phyloP scores from a whole-genome alignment of 2,329 filamentous ascomycete genomes.

The Akanthomyces lecanii region DNA sequence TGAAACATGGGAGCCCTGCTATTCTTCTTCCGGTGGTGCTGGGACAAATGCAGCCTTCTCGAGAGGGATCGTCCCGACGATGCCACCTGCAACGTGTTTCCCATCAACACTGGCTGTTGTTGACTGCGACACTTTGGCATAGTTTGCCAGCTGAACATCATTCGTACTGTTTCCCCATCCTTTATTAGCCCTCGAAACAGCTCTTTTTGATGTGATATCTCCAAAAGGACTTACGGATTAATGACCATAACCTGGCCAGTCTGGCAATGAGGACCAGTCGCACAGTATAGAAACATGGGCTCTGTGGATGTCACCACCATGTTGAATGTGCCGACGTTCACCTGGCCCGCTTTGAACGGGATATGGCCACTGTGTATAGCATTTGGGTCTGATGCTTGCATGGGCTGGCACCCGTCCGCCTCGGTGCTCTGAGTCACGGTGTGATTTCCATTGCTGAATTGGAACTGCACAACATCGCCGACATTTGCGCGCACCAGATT shows the following conservation, averaged over 20 bases:
- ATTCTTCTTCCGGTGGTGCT: neutral
- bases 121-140: conserved; percentile 12
- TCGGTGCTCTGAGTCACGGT: conserved; percentile 39
- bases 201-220: neutral
- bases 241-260: conserved; percentile 48
- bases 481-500: conserved; percentile 31
- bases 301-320: conserved; percentile 41
- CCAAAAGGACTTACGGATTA: conserved; percentile 36
- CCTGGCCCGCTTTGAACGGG: conserved; percentile 33
- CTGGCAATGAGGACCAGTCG: conserved; percentile 45
- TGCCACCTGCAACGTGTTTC: conserved; percentile 20
- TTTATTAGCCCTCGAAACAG: neutral
- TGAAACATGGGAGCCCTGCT: neutral
- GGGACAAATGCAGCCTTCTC: neutral
- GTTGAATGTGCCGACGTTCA: conserved; percentile 42
- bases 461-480: conserved; percentile 39
- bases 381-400: conserved; percentile 29
- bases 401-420: conserved; percentile 34
- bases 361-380: conserved; percentile 40
- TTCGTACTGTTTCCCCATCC: neutral
- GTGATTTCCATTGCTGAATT: conserved; percentile 41
- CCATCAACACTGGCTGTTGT: conserved; percentile 24
- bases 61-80: neutral
- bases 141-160: conserved; percentile 9
- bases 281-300: conserved; percentile 49